Percentiles rank a stretch among this genome's conserved stretches.
These are phyloP conservation scores for Scheffersomyces insectosa DNA, from an alignment of 1,139 yeast species.

Conservation along the genomic window DNA sequence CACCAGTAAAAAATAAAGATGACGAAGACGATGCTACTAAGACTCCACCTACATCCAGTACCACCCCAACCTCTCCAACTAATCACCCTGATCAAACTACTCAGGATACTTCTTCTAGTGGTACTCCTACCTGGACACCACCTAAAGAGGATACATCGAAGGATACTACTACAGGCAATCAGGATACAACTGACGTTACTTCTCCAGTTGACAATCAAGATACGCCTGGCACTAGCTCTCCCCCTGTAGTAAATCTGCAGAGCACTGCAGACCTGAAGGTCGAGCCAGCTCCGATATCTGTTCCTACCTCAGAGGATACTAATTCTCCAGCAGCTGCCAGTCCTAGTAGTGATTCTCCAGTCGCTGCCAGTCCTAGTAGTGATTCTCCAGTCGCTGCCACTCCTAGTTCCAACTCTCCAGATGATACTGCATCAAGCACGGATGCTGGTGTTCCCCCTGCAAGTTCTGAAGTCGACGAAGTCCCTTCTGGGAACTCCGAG, in stretches of 20 bases:
- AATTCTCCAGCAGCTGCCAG: not conserved
- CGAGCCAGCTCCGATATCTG: not conserved
- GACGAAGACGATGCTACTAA: not conserved
- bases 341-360: slow-evolving; percentile 2
- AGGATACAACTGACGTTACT: not conserved
- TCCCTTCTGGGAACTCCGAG: not conserved
- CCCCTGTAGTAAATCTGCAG: not conserved
- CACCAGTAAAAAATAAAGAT: too few species aligned
- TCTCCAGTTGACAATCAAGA: slow-evolving; percentile 1
- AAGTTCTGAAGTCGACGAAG: too few species aligned
- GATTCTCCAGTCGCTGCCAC: not conserved
- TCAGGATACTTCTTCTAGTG: slow-evolving; percentile 1
- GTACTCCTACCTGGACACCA: not conserved
- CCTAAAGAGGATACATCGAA: too few species aligned
- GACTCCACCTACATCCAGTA: slow-evolving; percentile 1
- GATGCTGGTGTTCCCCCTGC: not conserved
- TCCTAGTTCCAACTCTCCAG: slow-evolving; percentile 1
- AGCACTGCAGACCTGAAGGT: too few species aligned
- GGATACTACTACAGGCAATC: too few species aligned
- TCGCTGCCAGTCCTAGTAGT: slow-evolving; percentile 6
- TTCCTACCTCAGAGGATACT: not conserved
- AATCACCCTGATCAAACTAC: not conserved
- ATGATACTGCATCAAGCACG: slow-evolving; percentile 6
- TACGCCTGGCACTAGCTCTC: not conserved
- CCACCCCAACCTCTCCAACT: slow-evolving; percentile 1